phyloP scores from a whole-genome alignment of 306 rosid genomes.

The Senna tora region DNA sequence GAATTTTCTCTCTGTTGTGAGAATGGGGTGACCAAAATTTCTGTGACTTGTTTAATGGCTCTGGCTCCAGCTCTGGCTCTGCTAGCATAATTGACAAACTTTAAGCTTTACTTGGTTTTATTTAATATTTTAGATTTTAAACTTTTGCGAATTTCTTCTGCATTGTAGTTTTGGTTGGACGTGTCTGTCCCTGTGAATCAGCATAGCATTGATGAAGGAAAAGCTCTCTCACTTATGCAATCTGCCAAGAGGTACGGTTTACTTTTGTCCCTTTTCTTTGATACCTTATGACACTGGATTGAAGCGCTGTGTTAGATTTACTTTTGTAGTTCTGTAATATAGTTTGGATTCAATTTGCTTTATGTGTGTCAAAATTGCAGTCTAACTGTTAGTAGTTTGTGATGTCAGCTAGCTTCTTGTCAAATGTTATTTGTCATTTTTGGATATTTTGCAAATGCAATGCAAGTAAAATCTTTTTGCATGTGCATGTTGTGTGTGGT shows the following conservation, averaged over 20 bases:
- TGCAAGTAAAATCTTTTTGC: no score
- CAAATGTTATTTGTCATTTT: no score
- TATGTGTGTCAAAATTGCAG: neutral
- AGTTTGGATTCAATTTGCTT: neutral
- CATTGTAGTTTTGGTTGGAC: constrained; percentile 27
- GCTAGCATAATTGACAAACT: neutral
- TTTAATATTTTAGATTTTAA: neutral
- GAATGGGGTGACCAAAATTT: neutral
- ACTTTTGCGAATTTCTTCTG: constrained; percentile 19
- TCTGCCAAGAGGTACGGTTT: constrained; percentile 36
- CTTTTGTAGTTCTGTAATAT: neutral
- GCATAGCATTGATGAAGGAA: constrained; percentile 28
- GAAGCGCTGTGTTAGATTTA: neutral
- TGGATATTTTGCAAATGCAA: no score
- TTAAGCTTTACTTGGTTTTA: neutral
- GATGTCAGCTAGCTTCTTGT: neutral
- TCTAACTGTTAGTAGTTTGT: neutral
- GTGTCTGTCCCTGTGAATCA: neutral
- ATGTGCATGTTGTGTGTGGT: neutral
- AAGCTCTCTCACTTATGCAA: constrained; percentile 17
- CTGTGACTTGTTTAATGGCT: neutral
- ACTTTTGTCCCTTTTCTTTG: neutral
- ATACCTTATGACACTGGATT: neutral
- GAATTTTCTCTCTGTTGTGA: neutral
- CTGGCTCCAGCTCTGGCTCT: neutral